Conservation (phyloP, 768 basidiomycete species). For the Lactarius hengduanensis region DNA sequence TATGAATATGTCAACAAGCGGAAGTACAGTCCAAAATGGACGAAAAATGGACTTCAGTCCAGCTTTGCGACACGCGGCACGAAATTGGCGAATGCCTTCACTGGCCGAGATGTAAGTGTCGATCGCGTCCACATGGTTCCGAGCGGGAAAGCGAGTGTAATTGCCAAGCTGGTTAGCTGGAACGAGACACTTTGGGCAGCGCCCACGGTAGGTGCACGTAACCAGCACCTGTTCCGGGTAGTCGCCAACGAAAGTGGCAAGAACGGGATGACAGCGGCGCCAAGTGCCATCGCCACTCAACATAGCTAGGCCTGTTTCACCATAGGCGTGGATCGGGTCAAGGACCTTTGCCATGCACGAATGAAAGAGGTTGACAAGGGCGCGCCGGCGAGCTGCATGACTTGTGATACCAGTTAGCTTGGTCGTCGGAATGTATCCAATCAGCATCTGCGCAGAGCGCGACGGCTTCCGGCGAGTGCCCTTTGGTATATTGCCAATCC, state of each 20-base stretch:
- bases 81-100: neutral
- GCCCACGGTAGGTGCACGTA: neutral
- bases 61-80: neutral
- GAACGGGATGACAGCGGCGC: neutral
- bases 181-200: neutral
- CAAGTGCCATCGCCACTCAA: neutral
- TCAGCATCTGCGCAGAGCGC: neutral
- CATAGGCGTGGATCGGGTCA: neutral
- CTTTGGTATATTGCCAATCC: constrained; percentile 28
- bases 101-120: neutral
- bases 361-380: constrained; percentile 23
- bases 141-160: neutral
- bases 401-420: constrained; percentile 25
- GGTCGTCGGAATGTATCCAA: constrained; percentile 25
- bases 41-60: neutral
- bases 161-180: neutral
- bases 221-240: neutral
- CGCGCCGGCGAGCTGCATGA: neutral
- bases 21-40: constrained; percentile 23
- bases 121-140: neutral
- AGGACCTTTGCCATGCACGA: constrained; percentile 8
- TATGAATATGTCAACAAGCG: no score
- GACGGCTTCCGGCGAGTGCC: neutral
- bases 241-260: neutral
- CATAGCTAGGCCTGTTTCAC: neutral